A percentile compares a stretch with the other conserved stretches of the same genome.
Conservation (phyloP, 352 stramenopile species). For the Aphanomyces stellatus region DNA sequence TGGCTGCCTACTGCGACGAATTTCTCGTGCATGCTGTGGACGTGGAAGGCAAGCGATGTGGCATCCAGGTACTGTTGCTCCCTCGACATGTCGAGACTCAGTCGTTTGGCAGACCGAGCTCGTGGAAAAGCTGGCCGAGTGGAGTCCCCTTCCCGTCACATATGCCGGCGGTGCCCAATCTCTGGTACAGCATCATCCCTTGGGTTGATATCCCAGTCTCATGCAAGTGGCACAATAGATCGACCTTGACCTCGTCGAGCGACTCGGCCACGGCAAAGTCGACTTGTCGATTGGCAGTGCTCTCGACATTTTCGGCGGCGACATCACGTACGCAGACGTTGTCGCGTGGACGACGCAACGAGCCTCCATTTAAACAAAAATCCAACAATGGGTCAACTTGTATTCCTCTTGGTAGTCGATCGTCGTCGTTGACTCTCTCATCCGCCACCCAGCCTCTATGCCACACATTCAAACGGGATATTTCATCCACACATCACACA, state of each 20-base stretch:
- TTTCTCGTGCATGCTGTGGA: conserved; percentile 98
- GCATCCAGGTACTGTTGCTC: conserved; percentile 80
- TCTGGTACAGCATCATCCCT: conserved; percentile 38
- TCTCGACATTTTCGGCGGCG: conserved; percentile 95
- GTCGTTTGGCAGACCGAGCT: conserved; percentile 82
- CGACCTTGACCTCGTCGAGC: conserved; percentile 92
- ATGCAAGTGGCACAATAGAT: conserved; percentile 31
- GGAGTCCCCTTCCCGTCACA: conserved; percentile 92
- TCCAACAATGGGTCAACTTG: too few species aligned
- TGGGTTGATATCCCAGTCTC: conserved; percentile 3
- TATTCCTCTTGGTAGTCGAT: too few species aligned
- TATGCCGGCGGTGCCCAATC: conserved; percentile 94
- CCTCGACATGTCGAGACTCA: background rate
- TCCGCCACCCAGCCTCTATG: too few species aligned
- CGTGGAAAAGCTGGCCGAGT: conserved; percentile 85
- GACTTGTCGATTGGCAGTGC: conserved; percentile 98
- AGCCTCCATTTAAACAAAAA: too few species aligned
- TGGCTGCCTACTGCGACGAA: conserved; percentile 93
- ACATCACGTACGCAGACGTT: conserved; percentile 91
- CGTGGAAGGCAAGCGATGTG: conserved; percentile 93
- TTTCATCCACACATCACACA: too few species aligned
- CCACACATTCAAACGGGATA: too few species aligned
- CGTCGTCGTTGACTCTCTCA: too few species aligned
- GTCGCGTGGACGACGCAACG: too few species aligned
- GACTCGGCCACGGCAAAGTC: conserved; percentile 89